Conservation (phyloP, 108 stramenopile genomes). For the Chaetoceros muelleri region DNA sequence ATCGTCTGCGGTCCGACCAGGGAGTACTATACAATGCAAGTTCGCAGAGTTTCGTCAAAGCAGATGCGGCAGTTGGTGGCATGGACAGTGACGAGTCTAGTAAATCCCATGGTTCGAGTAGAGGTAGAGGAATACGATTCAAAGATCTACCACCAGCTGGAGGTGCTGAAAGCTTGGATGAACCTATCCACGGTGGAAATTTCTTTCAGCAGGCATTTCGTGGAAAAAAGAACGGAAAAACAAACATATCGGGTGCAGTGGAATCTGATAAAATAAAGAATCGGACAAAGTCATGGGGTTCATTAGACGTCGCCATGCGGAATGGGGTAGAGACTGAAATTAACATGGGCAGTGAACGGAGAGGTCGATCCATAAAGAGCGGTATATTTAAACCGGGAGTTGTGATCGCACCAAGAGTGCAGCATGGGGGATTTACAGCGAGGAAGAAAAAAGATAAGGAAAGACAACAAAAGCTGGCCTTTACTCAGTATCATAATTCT, state of each 20-base stretch:
- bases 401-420: not conserved
- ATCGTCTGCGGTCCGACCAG: not conserved
- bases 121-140: not conserved
- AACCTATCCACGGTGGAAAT: not conserved
- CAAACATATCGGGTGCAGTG: too few species aligned
- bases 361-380: not conserved
- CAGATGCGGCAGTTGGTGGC: not conserved
- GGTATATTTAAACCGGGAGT: not conserved
- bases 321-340: not conserved
- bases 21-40: too few species aligned
- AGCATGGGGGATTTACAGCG: not conserved
- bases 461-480: constrained; percentile 12
- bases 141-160: not conserved
- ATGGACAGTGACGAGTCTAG: not conserved
- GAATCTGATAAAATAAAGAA: not conserved
- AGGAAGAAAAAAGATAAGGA: not conserved
- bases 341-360: too few species aligned
- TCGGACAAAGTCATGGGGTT: not conserved
- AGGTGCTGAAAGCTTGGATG: not conserved
- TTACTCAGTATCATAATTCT: constrained; percentile 73
- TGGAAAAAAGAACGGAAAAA: not conserved
- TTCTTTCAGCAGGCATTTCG: not conserved
- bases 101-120: not conserved
- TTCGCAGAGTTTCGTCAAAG: too few species aligned
- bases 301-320: not conserved